Base-by-base conservation (phyloP, 2,329 filamentous ascomycete genomes). In the Catunica adiposa region DNA sequence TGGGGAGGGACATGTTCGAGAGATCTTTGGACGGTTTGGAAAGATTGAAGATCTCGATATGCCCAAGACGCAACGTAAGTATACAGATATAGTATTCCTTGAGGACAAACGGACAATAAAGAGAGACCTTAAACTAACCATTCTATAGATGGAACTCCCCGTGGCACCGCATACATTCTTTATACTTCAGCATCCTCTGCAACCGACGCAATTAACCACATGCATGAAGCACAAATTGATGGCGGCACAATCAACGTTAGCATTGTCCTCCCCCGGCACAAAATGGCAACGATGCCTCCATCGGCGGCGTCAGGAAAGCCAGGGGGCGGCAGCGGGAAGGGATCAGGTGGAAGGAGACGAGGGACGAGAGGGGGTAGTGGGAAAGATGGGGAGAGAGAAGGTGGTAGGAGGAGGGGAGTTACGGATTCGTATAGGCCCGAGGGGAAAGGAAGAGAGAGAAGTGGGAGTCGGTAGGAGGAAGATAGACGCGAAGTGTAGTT, bases 151-250 rank as follows among this genome's bases (percentile, higher is more conserved):
- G 84, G 86, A 67, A 89, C 82, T 55, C 97, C 97, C 64, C 83
- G 90, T 57, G 90, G 92, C 50, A 94, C 88, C 26, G 92, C 90
- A 31, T 97, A 96, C 67, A 89, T 97, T 60, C 75, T 95, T 44
- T 98, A 84, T 69, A 73, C 80, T 55, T 76, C 84, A 61, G 79
- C 89, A 61, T 74, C 78, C 52, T 84, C 90, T 60, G 90, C 92
- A 23, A 88, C 96, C 69, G 75, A 81, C 14, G 92, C 92, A 26
- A 94, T 96, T 62, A 81, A 89, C 17, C 86, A 94, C 66, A 97
- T 98, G 92, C 92, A 98, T 68, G 92, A 98, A 70, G 88, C 86
- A n/a, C 86, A 94, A 65, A 71, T 95, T 26, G 89, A 96, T 67
- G 89, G 89, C 53, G 80, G 83, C 22, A 75, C 81, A 40, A 82